A percentile compares a stretch with the other conserved stretches of the same genome.
phyloP scores from a whole-genome alignment of 257 asterid species.

The Rubia yunnanensis region DNA sequence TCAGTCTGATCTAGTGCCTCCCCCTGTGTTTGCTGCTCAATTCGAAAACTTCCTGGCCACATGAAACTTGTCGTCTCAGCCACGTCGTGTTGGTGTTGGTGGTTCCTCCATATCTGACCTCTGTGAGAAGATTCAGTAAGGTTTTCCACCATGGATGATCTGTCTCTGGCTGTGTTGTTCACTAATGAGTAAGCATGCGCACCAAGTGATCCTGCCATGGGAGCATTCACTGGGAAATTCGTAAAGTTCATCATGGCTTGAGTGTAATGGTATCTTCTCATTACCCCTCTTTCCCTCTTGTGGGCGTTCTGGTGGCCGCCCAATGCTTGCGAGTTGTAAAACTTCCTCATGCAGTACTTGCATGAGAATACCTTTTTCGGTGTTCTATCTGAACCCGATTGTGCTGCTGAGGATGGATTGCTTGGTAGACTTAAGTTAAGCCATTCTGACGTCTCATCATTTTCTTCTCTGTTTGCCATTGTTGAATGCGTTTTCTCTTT shows the following conservation, averaged over 20 bases:
- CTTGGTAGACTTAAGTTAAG: slow-evolving; percentile 57
- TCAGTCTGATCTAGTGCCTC: slow-evolving; percentile 31
- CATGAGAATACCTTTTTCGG: slow-evolving; percentile 69
- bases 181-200: slow-evolving; percentile 64
- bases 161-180: slow-evolving; percentile 49
- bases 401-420: slow-evolving; percentile 26
- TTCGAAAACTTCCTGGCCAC: slow-evolving; percentile 93
- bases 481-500: slow-evolving; percentile 13
- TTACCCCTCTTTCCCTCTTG: slow-evolving; percentile 87
- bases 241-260: slow-evolving; percentile 51
- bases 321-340: slow-evolving; percentile 89
- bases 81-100: slow-evolving; percentile 13
- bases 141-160: slow-evolving; percentile 24
- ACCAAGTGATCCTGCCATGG: slow-evolving; percentile 77
- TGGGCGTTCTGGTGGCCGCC: slow-evolving; percentile 99
- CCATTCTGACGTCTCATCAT: slow-evolving; percentile 44
- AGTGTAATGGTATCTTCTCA: slow-evolving; percentile 43
- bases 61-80: slow-evolving; percentile 32
- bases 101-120: slow-evolving; percentile 31
- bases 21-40: slow-evolving; percentile 38
- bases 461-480: slow-evolving; percentile 35
- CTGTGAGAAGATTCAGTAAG: slow-evolving; percentile 34
- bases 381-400: slow-evolving; percentile 33
- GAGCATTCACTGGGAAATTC: slow-evolving; percentile 36
- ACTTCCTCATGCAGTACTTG: slow-evolving; percentile 89